Conservation (phyloP, 106 monocot species). For the Xerophyta viscosa region DNA sequence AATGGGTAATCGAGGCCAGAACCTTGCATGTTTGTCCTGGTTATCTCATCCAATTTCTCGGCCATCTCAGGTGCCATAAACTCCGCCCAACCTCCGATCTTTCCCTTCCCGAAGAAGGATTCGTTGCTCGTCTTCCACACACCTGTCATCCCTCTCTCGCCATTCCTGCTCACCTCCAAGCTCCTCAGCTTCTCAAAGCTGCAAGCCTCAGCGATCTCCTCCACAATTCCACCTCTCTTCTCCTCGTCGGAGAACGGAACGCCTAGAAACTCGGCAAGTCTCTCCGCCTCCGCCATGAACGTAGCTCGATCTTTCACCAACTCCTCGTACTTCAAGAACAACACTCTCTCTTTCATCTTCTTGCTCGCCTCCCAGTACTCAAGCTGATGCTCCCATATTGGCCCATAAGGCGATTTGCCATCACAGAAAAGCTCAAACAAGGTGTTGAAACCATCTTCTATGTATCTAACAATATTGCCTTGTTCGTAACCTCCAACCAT, state of each 20-base stretch:
- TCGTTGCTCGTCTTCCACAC: neutral
- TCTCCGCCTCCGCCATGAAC: conserved; percentile 3
- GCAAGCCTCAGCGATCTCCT: conserved; percentile 14
- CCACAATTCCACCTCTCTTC: conserved; percentile 6
- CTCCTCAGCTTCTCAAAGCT: conserved; percentile 15
- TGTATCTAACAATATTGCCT: too few relatives aligned
- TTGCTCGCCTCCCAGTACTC: conserved; percentile 10
- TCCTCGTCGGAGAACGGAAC: conserved; percentile 12
- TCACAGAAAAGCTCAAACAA: neutral
- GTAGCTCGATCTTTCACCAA: neutral
- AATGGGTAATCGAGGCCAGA: conserved; percentile 1
- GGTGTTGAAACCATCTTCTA: neutral
- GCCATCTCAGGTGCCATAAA: conserved; percentile 14
- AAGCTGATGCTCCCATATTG: conserved; percentile 18
- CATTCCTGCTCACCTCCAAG: conserved; percentile 1
- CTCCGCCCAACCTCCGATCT: conserved; percentile 8
- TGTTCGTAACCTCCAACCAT: too few relatives aligned
- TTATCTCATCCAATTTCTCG: conserved; percentile 4
- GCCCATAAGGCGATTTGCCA: conserved; percentile 1
- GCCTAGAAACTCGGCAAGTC: conserved; percentile 12
- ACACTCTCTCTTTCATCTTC: neutral
- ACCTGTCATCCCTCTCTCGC: neutral
- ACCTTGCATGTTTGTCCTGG: conserved; percentile 1
- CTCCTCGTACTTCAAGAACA: conserved; percentile 24
- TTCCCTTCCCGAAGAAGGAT: conserved; percentile 8